These are phyloP conservation scores for Erodium texanum DNA, from an alignment of 441 rosid genomes.

Conservation along the genomic window DNA sequence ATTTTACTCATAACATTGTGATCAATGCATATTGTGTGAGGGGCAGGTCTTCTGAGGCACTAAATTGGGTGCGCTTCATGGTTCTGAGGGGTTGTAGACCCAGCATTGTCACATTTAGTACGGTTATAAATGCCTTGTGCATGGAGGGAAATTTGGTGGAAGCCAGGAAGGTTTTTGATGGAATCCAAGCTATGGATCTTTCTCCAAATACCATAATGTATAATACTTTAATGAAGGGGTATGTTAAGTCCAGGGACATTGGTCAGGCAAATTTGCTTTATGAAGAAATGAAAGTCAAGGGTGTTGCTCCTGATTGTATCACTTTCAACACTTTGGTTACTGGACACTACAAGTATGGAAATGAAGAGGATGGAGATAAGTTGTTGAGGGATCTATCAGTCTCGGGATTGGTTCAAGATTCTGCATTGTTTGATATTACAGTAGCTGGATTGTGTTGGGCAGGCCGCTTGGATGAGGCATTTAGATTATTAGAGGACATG, in stretches of 20 bases:
- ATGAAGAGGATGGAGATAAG: conserved; percentile 37
- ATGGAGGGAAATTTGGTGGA: conserved; percentile 43
- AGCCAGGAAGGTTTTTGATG: conserved; percentile 47
- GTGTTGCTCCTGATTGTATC: conserved; percentile 47
- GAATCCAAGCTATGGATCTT: conserved; percentile 36
- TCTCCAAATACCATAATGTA: conserved; percentile 37
- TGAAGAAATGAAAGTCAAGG: conserved; percentile 45
- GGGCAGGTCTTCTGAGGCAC: conserved; percentile 35
- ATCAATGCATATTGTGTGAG: conserved; percentile 43
- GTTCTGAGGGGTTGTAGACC: conserved; percentile 46
- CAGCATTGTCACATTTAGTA: conserved; percentile 36
- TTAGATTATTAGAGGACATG: conserved; percentile 33
- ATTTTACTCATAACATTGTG: conserved; percentile 46
- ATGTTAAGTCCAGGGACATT: conserved; percentile 53
- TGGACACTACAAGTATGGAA: conserved; percentile 55
- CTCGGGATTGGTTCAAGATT: conserved; percentile 25
- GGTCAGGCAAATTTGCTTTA: conserved; percentile 42
- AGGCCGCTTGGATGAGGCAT: conserved; percentile 47
- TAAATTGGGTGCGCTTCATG: conserved; percentile 43
- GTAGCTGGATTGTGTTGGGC: conserved; percentile 63
- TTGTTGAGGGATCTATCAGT: conserved; percentile 36
- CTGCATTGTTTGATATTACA: conserved; percentile 35
- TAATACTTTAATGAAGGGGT: conserved; percentile 60
- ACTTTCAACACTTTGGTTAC: conserved; percentile 57
- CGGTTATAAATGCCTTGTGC: conserved; percentile 46